Evolutionary conservation across 805 yeast species (phyloP).

Genomic region (Candida bentonensis): DNA sequence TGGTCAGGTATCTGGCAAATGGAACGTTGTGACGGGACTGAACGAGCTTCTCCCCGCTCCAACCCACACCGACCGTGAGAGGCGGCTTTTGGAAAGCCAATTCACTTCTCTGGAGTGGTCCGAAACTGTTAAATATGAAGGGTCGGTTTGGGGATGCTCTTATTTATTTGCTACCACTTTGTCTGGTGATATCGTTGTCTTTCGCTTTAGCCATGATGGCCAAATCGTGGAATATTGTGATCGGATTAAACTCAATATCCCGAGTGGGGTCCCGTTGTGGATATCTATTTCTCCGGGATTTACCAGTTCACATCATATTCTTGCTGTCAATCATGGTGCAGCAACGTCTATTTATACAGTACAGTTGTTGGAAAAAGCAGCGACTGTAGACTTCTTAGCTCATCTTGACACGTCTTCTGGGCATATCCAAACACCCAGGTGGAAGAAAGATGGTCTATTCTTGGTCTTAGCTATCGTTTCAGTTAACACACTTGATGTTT

Average conservation of each 20-base stretch:
- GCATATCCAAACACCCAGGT: no score
- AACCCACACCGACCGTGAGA: not conserved
- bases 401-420: no score
- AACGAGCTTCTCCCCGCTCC: not conserved
- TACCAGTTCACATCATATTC: no score
- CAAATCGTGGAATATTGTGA: not conserved
- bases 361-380: no score
- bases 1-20: not conserved
- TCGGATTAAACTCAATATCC: no score
- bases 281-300: not conserved
- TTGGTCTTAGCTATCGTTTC: no score
- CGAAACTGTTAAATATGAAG: not conserved
- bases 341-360: no score
- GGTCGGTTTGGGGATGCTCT: not conserved
- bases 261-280: no score
- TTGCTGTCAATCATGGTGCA: no score
- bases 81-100: not conserved
- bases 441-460: no score
- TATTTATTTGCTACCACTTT: not conserved
- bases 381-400: no score
- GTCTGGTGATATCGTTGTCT: not conserved
- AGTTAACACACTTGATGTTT: no score
- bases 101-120: not conserved
- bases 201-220: not conserved
- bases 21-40: not conserved